Percentiles rank a stretch among this genome's conserved stretches.
Conservation (phyloP, 1,284 basidiomycete genomes). For the Lentinus polychrous region DNA sequence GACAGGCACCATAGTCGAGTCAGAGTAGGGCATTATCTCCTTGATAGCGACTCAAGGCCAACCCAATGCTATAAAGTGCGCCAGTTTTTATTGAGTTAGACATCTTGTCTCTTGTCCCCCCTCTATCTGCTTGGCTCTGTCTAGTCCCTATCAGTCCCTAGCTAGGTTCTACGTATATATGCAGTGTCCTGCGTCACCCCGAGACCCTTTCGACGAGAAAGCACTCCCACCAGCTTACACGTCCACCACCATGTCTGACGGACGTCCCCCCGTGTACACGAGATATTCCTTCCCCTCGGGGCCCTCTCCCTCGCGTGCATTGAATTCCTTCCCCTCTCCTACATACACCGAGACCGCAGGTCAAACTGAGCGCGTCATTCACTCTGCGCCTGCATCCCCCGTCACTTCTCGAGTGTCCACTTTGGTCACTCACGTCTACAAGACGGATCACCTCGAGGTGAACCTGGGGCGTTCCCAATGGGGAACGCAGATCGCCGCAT, state of each 20-base stretch:
- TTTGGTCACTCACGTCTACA: constrained; percentile 30
- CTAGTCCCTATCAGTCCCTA: not conserved
- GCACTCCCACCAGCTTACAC: not conserved
- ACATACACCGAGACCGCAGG: constrained; percentile 19
- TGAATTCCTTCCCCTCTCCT: constrained; percentile 11
- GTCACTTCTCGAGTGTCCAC: constrained; percentile 11
- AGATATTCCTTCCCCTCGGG: not conserved
- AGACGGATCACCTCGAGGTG: constrained; percentile 32
- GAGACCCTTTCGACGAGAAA: no score
- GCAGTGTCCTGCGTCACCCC: no score
- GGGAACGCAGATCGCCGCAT: constrained; percentile 33
- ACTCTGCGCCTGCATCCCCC: constrained; percentile 13
- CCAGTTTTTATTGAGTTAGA: not conserved
- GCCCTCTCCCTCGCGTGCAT: not conserved
- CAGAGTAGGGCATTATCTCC: not conserved
- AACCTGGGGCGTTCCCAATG: constrained; percentile 35
- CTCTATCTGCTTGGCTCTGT: not conserved
- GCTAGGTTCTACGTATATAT: not conserved
- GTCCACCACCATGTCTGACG: not conserved
- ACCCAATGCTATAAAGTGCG: not conserved
- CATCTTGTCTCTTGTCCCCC: not conserved
- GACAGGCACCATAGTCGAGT: not conserved
- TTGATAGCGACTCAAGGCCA: not conserved
- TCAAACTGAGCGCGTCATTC: constrained; percentile 19
- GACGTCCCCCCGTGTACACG: not conserved